Percentiles rank a stretch among this genome's conserved stretches.
phyloP scores from a whole-genome alignment of 108 stramenopile genomes.

The Hondaea fermentalgiana region DNA sequence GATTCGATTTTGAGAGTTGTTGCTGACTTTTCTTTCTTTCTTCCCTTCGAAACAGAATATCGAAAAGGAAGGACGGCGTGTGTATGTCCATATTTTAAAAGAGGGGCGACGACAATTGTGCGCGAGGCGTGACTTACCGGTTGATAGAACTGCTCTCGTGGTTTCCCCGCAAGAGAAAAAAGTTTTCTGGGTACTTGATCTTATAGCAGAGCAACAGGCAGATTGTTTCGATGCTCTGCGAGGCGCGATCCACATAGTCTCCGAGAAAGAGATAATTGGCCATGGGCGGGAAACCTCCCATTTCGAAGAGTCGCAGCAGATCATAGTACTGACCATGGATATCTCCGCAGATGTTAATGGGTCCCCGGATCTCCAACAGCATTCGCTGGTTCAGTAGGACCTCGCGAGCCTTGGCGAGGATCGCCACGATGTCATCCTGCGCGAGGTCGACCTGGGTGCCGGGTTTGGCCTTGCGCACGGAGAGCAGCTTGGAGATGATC shows the following conservation, averaged over 20 bases:
- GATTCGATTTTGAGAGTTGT: too few species aligned
- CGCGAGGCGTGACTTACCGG: constrained; percentile 25
- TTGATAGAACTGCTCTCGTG: constrained; percentile 80
- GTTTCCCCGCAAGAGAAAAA: constrained; percentile 56
- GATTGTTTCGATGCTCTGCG: constrained; percentile 81
- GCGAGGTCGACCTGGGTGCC: constrained; percentile 52
- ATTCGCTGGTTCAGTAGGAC: constrained; percentile 91
- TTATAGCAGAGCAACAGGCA: constrained; percentile 77
- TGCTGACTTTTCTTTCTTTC: too few species aligned
- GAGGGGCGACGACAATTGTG: too few species aligned
- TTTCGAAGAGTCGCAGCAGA: constrained; percentile 88
- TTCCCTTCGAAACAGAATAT: too few species aligned
- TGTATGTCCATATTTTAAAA: too few species aligned
- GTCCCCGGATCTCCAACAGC: constrained; percentile 92
- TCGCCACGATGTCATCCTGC: constrained; percentile 37
- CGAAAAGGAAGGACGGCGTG: too few species aligned
- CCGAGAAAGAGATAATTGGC: constrained; percentile 97
- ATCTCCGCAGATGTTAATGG: constrained; percentile 98
- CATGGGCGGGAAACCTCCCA: constrained; percentile 93
- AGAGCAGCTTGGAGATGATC: constrained; percentile 36
- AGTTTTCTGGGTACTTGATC: constrained; percentile 74
- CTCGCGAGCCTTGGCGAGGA: constrained; percentile 60
- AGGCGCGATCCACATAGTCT: constrained; percentile 97
- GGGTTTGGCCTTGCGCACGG: constrained; percentile 40
- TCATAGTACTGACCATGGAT: constrained; percentile 98